Percentiles rank a stretch among this genome's conserved stretches.
Evolutionary conservation across 2,329 filamentous ascomycete genomes (phyloP).

Genomic region (Macrophomina pseudophaseolina): DNA sequence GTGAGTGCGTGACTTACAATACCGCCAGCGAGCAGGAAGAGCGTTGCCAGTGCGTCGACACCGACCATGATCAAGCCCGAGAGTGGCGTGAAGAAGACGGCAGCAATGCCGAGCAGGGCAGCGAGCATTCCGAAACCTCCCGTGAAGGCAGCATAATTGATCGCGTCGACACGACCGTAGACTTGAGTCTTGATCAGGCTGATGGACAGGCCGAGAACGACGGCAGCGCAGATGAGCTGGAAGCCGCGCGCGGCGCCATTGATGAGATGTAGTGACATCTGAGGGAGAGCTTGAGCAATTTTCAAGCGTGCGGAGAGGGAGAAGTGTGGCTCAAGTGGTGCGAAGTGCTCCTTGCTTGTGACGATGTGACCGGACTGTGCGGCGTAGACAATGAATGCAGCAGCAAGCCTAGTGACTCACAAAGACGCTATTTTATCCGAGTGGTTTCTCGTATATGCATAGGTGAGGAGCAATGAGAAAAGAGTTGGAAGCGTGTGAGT

Average conservation of each 20-base stretch:
- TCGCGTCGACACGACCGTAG: slow-evolving; percentile 30
- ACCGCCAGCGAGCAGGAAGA: slow-evolving; percentile 34
- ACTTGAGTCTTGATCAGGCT: slow-evolving; percentile 33
- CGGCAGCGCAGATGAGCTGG: slow-evolving; percentile 34
- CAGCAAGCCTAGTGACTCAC: background rate
- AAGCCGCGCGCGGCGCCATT: slow-evolving; percentile 3
- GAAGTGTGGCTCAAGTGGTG: background rate
- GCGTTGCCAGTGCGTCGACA: slow-evolving; percentile 31
- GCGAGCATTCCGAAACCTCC: slow-evolving; percentile 34
- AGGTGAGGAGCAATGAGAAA: background rate
- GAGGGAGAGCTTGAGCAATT: too few species aligned
- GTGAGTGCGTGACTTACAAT: slow-evolving; percentile 30
- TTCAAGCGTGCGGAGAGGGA: too few species aligned
- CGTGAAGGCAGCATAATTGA: slow-evolving; percentile 32
- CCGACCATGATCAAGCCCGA: slow-evolving; percentile 30
- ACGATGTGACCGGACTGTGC: background rate
- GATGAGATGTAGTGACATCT: slow-evolving; percentile 4
- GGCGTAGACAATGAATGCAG: background rate
- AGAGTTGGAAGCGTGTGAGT: background rate
- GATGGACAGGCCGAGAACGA: slow-evolving; percentile 37
- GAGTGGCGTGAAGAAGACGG: slow-evolving; percentile 31
- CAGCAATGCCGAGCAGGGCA: slow-evolving; percentile 32
- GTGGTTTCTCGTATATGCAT: background rate
- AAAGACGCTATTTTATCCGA: background rate
- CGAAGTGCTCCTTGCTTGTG: background rate